Evolutionary conservation across 139 green algal species (phyloP).

Genomic region (Chlamydomonas sp.): DNA sequence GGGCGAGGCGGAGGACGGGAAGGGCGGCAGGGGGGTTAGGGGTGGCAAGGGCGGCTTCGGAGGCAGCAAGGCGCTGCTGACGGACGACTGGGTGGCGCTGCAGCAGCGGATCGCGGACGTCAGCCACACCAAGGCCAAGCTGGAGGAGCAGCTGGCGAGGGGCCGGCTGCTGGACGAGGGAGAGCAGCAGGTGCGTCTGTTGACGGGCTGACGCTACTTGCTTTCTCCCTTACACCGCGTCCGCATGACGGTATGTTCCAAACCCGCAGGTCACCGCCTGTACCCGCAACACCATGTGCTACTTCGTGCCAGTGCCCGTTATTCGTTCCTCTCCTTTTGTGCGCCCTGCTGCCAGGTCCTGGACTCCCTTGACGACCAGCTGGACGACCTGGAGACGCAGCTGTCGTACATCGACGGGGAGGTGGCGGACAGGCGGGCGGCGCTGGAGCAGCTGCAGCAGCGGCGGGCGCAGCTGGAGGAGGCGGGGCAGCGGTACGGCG

Average conservation of each 20-base stretch:
- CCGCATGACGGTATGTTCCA: too few relatives aligned
- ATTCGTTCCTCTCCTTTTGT: too few relatives aligned
- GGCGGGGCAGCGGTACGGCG: background rate
- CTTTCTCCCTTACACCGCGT: background rate
- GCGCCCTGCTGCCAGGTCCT: background rate
- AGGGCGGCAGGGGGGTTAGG: too few relatives aligned
- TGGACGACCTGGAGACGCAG: constrained; percentile 37
- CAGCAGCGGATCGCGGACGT: constrained; percentile 40
- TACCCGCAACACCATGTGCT: too few relatives aligned
- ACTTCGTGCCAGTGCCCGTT: too few relatives aligned
- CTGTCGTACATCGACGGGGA: constrained; percentile 22
- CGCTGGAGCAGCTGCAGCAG: constrained; percentile 1
- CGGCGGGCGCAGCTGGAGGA: constrained; percentile 24
- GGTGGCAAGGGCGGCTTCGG: background rate
- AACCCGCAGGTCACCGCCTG: background rate
- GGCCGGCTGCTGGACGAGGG: constrained; percentile 40
- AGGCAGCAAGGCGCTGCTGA: background rate
- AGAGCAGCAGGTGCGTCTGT: constrained; percentile 22
- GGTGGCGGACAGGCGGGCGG: background rate
- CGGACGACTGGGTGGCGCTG: constrained; percentile 18
- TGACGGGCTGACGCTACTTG: too few relatives aligned
- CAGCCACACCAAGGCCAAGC: background rate
- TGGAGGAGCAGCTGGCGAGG: constrained; percentile 7
- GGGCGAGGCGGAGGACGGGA: background rate
- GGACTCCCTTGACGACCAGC: constrained; percentile 30